A percentile compares a stretch with the other conserved stretches of the same genome.
Evolutionary conservation across 75 land plant species (phyloP).

Genomic region (Azolla pinnata): DNA sequence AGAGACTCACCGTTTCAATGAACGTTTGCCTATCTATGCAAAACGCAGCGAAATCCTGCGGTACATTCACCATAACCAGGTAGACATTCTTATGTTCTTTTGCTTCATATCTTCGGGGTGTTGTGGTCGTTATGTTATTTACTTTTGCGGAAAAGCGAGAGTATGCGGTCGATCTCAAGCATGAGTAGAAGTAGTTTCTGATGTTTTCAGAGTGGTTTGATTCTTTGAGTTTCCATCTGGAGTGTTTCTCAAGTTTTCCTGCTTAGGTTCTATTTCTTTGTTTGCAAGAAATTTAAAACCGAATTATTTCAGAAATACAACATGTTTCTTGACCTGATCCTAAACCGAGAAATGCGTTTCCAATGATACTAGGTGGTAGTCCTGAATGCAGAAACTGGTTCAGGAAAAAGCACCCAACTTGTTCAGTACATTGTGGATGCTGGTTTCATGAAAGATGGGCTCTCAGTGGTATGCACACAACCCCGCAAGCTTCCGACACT

Average conservation of each 20-base stretch:
- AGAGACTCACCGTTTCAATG: slow-evolving; percentile 45
- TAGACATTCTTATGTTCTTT: slow-evolving; percentile 6
- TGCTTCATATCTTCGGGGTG: background rate
- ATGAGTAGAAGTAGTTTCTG: background rate
- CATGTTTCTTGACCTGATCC: no score
- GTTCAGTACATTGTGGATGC: slow-evolving; percentile 72
- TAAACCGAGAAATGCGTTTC: background rate
- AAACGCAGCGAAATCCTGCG: slow-evolving; percentile 32
- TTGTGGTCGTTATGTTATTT: background rate
- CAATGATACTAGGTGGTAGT: slow-evolving; percentile 34
- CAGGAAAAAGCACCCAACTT: slow-evolving; percentile 83
- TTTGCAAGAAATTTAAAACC: no score
- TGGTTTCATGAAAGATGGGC: slow-evolving; percentile 31
- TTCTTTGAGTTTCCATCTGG: background rate
- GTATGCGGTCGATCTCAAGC: background rate
- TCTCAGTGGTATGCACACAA: slow-evolving; percentile 68
- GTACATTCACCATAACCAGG: slow-evolving; percentile 38
- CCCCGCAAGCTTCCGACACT: slow-evolving; percentile 70
- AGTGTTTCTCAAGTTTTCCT: background rate
- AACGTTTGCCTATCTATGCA: slow-evolving; percentile 49
- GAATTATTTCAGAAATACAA: no score
- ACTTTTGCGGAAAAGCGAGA: background rate
- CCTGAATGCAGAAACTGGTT: slow-evolving; percentile 80
- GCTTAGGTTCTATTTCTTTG: background rate
- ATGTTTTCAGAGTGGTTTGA: background rate